Evolutionary conservation across 257 asterid species (phyloP).

Genomic region (Solanum tarijense): DNA sequence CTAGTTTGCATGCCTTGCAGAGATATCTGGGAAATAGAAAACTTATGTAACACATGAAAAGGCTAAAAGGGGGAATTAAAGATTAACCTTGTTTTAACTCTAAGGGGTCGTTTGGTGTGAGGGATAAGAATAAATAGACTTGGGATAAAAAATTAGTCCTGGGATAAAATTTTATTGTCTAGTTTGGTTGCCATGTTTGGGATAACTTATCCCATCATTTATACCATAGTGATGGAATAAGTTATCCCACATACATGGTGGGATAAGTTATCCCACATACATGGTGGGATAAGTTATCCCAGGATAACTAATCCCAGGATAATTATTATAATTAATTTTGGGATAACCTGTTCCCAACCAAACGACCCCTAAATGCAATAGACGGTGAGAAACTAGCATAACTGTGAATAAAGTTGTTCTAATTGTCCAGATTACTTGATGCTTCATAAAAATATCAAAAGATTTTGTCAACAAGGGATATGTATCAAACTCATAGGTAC

Average conservation of each 20-base stretch:
- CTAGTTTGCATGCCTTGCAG: slow-evolving; percentile 28
- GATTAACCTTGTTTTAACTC: neutral
- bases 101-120: neutral
- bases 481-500: neutral
- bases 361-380: neutral
- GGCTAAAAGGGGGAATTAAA: neutral
- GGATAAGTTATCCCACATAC: neutral
- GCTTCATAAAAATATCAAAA: neutral
- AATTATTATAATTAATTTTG: too few species aligned
- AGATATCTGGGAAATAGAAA: slow-evolving; percentile 38
- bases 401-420: neutral
- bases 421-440: neutral
- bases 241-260: neutral
- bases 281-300: neutral
- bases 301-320: neutral
- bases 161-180: neutral
- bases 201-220: too few species aligned
- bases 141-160: neutral
- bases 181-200: neutral
- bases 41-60: neutral
- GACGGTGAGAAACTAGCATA: neutral
- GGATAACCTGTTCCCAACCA: neutral
- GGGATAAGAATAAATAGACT: neutral
- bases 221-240: neutral
- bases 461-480: neutral